Conservation (phyloP, 2,329 filamentous ascomycete genomes). For the Claviceps arundinis region DNA sequence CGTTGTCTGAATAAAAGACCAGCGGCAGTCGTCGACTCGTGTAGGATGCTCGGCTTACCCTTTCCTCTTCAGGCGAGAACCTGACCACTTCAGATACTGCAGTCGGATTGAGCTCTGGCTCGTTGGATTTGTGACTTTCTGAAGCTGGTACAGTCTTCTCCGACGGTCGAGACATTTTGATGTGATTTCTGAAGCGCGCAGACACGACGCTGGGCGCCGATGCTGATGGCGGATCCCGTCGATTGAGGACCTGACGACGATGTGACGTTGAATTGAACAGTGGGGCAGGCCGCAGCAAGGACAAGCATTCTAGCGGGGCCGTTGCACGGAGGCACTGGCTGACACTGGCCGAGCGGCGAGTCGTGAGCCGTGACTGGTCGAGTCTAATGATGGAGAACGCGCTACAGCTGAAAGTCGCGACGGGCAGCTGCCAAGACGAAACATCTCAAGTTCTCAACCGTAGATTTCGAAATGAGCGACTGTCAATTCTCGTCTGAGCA, state of each 20-base stretch:
- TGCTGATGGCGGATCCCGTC: background rate
- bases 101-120: background rate
- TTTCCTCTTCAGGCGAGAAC: slow-evolving; percentile 44
- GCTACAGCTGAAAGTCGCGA: no score
- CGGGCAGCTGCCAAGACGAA: no score
- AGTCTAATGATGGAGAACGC: no score
- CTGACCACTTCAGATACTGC: slow-evolving; percentile 15
- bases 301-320: no score
- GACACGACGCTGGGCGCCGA: background rate
- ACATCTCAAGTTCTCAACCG: no score
- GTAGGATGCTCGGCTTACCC: slow-evolving; percentile 20
- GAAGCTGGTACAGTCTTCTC: background rate
- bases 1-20: background rate
- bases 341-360: no score
- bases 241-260: background rate
- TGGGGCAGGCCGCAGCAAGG: no score
- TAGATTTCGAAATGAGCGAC: no score
- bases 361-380: no score
- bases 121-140: background rate
- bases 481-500: no score
- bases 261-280: background rate
- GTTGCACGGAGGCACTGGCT: no score
- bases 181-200: background rate
- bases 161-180: background rate
- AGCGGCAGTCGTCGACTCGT: no score